phyloP scores from a whole-genome alignment of 768 basidiomycete species.

The Hericium coralloides region DNA sequence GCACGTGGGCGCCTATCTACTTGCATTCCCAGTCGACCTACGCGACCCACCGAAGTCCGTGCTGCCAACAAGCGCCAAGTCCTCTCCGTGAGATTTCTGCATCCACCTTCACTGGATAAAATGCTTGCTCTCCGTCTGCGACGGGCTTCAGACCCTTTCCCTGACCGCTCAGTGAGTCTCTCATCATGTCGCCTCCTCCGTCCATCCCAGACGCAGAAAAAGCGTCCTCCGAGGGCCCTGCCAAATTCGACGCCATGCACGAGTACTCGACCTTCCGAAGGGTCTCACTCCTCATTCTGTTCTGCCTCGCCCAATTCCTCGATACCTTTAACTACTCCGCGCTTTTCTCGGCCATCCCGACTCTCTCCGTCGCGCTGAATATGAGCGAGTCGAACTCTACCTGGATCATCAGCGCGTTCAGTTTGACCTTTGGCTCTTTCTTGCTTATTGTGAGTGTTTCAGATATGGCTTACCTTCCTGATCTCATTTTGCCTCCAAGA shows the following conservation, averaged over 20 bases:
- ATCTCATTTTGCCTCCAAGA: slow-evolving; percentile 11
- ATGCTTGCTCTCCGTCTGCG: no score
- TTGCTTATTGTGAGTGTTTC: slow-evolving; percentile 23
- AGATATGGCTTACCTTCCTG: neutral
- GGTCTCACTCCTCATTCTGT: slow-evolving; percentile 23
- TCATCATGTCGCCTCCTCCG: no score
- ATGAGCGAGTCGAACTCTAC: slow-evolving; percentile 20
- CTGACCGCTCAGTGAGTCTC: no score
- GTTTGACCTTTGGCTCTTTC: slow-evolving; percentile 27
- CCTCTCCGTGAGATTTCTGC: no score
- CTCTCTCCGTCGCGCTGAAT: slow-evolving; percentile 17
- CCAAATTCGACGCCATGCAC: neutral
- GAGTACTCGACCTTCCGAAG: slow-evolving; percentile 20
- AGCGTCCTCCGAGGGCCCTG: neutral
- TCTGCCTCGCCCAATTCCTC: slow-evolving; percentile 29
- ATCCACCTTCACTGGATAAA: no score
- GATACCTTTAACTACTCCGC: slow-evolving; percentile 29
- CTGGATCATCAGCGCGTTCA: slow-evolving; percentile 29
- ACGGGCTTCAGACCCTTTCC: no score
- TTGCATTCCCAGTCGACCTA: no score
- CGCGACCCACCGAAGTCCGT: no score
- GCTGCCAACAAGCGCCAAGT: no score
- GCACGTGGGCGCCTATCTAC: no score
- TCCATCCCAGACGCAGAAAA: neutral
- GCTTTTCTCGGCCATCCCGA: slow-evolving; percentile 25